Evolutionary conservation across 108 stramenopile genomes (phyloP), one percentile per base, ranked within the genome.

Genomic region (Tribonema minus): DNA sequence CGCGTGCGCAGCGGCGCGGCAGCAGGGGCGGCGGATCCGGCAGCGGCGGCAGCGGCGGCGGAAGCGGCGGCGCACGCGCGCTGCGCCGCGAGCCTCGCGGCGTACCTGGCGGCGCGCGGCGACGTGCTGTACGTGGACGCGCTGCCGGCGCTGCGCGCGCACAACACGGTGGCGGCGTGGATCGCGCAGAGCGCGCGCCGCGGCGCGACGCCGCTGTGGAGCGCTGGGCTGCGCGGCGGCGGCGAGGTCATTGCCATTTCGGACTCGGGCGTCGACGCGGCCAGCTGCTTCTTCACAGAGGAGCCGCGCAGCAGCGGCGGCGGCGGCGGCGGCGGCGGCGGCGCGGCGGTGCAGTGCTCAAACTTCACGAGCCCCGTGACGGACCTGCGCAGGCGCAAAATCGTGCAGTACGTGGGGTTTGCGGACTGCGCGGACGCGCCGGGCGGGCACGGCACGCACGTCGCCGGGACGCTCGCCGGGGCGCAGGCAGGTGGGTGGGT

Each of bases 341-440:
- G 28, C 9, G 58, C 35, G 3, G 66, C 64, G 12, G 66, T 75
- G 46, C 64, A 64, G 32, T 75, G 74, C 33, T 75, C 74, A 0
- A 35, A 40, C 40, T 75, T 54, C 64, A 41, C 64, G 9, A 75
- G 32, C 64, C 74, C 74, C 25, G 74, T 75, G 1, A 66, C 25
- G 15, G 74, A 75, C 64, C 63, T 75, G 64, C 64, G 32, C 32
- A 75, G 66, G 31, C 74, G 74, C 46, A 75, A 75, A 64, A 64
- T 85, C 1, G 80, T 85, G 64, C 85, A 85, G 63, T 85, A 85
- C 37, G 74, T 85, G 28, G 71, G 39, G 31, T 85, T 30, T 35
- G 74, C 63, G 35, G 78, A 80, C 37, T 77, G 79, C 64, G 58
- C 28, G 7, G 85, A 85, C 39, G 35, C 33, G 28, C 73, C 64